Evolutionary conservation across 345 rosid genomes (phyloP).

Genomic region (Rhizophora mangle): DNA sequence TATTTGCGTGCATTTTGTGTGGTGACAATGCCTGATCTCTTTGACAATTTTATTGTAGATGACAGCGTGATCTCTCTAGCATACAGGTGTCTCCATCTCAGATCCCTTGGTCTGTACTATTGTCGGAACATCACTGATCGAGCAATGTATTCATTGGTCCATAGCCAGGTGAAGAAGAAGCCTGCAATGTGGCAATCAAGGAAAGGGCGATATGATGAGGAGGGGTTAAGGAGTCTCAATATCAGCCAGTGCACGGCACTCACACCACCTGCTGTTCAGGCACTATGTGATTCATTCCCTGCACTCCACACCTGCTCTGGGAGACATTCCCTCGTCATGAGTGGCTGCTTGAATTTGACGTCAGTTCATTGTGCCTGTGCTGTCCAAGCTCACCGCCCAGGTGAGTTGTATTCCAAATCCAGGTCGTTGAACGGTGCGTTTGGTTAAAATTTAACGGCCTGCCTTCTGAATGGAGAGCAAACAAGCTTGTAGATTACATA

Average conservation of each 20-base stretch:
- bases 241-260: conserved; percentile 97
- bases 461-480: not conserved
- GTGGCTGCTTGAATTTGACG: conserved; percentile 85
- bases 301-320: conserved; percentile 96
- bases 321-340: conserved; percentile 92
- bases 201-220: conserved; percentile 52
- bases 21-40: not conserved
- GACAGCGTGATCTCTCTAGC: conserved; percentile 91
- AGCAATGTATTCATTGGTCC: conserved; percentile 82
- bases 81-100: conserved; percentile 63
- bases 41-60: conserved; percentile 39
- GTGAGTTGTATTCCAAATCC: conserved; percentile 36
- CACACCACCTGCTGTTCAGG: conserved; percentile 92
- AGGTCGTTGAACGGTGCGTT: conserved; percentile 44
- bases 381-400: conserved; percentile 56
- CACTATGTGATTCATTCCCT: conserved; percentile 86
- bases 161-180: conserved; percentile 65
- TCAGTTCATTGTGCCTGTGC: conserved; percentile 95
- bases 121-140: conserved; percentile 85
- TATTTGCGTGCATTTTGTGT: not conserved
- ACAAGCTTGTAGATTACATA: conserved; percentile 6
- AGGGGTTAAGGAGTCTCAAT: conserved; percentile 84
- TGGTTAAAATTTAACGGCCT: not conserved
- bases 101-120: conserved; percentile 80
- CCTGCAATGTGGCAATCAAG: conserved; percentile 52